Conservation (phyloP, 2,329 filamentous ascomycete species). For the Leptographium radiaticola region DNA sequence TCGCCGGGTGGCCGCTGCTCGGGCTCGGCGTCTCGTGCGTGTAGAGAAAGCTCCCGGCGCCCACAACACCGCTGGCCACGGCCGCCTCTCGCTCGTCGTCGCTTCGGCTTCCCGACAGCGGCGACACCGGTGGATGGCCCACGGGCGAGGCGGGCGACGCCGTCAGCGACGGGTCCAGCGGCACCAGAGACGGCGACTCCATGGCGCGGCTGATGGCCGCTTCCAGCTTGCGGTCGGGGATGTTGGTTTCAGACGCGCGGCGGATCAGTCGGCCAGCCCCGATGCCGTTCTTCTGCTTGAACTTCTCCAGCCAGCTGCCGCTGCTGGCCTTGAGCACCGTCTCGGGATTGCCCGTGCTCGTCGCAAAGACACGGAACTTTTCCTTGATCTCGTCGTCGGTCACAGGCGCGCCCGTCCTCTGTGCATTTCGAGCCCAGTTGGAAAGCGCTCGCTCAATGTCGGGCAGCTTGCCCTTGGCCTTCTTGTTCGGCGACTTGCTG, state of each 20-base stretch:
- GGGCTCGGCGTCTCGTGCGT: background rate
- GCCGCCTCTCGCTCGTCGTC: constrained; percentile 52
- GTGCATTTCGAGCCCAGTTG: constrained; percentile 75
- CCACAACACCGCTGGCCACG: background rate
- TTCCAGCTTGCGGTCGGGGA: constrained; percentile 51
- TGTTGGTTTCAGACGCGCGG: constrained; percentile 54
- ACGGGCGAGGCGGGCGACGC: constrained; percentile 64
- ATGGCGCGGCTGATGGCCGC: constrained; percentile 19
- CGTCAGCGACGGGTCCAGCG: constrained; percentile 31
- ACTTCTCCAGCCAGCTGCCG: constrained; percentile 79
- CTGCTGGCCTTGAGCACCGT: constrained; percentile 59
- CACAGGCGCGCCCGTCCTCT: constrained; percentile 60
- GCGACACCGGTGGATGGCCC: constrained; percentile 52
- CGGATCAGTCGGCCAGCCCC: constrained; percentile 32
- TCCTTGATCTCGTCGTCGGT: constrained; percentile 74
- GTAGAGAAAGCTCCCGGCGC: background rate
- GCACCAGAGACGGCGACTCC: constrained; percentile 39
- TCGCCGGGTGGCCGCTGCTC: background rate
- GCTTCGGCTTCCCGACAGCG: constrained; percentile 55
- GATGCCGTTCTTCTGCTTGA: constrained; percentile 74
- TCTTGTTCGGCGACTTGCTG: constrained; percentile 67
- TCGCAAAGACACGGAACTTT: constrained; percentile 71
- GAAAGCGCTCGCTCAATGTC: constrained; percentile 86
- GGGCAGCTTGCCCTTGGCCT: constrained; percentile 69
- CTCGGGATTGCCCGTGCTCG: constrained; percentile 55